Evolutionary conservation across 495 filamentous ascomycete species (phyloP).

Genomic region (Annulohypoxylon bovei): DNA sequence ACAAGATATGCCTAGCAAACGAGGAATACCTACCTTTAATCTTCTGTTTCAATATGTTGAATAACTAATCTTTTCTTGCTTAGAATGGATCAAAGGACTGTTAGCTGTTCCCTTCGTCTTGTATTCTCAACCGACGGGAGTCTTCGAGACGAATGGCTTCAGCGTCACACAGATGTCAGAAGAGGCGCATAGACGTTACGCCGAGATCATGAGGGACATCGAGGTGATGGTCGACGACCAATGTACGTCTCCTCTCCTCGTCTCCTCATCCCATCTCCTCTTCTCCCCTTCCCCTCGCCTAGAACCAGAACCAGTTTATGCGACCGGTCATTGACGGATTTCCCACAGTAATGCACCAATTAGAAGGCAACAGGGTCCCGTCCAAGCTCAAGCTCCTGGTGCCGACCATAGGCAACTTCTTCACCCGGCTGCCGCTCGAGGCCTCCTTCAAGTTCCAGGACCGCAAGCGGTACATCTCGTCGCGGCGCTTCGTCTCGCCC

Average conservation of each 20-base stretch:
- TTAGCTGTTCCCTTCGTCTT: constrained; percentile 97
- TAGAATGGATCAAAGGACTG: constrained; percentile 80
- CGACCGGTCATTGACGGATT: constrained; percentile 32
- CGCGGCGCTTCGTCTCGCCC: constrained; percentile 91
- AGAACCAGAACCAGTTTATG: background rate
- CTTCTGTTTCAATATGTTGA: too few relatives aligned
- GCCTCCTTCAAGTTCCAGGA: constrained; percentile 95
- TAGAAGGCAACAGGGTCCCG: constrained; percentile 65
- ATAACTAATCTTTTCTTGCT: constrained; percentile 16
- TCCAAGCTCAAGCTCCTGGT: constrained; percentile 95
- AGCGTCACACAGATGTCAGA: constrained; percentile 69
- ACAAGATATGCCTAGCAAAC: constrained; percentile 21
- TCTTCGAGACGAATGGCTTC: constrained; percentile 70
- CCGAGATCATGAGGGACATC: constrained; percentile 94
- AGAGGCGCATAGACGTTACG: constrained; percentile 82
- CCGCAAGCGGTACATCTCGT: constrained; percentile 82
- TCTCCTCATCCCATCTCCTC: constrained; percentile 9
- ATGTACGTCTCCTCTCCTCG: constrained; percentile 64
- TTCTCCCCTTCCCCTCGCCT: constrained; percentile 17
- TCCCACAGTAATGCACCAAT: constrained; percentile 73
- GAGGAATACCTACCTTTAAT: too few relatives aligned
- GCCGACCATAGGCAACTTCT: constrained; percentile 88
- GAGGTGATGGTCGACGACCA: constrained; percentile 92
- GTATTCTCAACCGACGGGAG: constrained; percentile 90
- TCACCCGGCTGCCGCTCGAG: constrained; percentile 84